A percentile compares a stretch with the other conserved stretches of the same genome.
phyloP scores from a whole-genome alignment of 2,329 filamentous ascomycete species.

The Calonectria hongkongensis region DNA sequence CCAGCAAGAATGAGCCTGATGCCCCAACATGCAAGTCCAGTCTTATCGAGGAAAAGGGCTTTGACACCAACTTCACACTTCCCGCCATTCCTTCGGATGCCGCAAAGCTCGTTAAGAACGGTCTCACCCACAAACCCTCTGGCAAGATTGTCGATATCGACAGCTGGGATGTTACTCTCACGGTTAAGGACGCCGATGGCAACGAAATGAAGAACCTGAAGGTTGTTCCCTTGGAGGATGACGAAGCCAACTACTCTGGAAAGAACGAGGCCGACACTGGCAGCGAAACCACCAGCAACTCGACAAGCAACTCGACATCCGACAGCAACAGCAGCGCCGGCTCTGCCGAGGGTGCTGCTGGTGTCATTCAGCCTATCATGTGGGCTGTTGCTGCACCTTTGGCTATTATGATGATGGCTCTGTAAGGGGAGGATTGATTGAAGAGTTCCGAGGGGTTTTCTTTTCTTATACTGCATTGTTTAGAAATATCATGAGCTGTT shows the following conservation, averaged over 20 bases:
- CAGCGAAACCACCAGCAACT: conserved; percentile 48
- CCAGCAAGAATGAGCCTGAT: conserved; percentile 68
- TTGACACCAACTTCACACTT: conserved; percentile 87
- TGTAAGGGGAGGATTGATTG: conserved; percentile 43
- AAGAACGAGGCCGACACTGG: conserved; percentile 63
- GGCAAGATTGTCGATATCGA: conserved; percentile 82
- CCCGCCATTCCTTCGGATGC: conserved; percentile 78
- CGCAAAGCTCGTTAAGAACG: conserved; percentile 83
- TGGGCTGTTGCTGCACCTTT: conserved; percentile 60
- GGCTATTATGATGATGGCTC: conserved; percentile 59
- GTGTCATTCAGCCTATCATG: conserved; percentile 56
- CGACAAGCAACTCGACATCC: conserved; percentile 45
- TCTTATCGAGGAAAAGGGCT: conserved; percentile 81
- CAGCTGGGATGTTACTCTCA: conserved; percentile 74
- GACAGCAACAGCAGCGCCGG: conserved; percentile 46
- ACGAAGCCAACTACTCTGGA: conserved; percentile 68
- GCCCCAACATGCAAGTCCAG: conserved; percentile 78
- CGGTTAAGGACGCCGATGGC: conserved; percentile 64
- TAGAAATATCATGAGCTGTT: conserved; percentile 34
- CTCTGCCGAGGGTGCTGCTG: conserved; percentile 56
- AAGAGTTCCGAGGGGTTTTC: conserved; percentile 14
- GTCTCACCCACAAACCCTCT: conserved; percentile 78
- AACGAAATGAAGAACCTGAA: conserved; percentile 66
- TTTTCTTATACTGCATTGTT: conserved; percentile 18
- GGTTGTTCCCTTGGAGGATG: conserved; percentile 67